A percentile compares a stretch with the other conserved stretches of the same genome.
phyloP scores from a whole-genome alignment of 2,329 filamentous ascomycete genomes.

The Rhynchosporium agropyri region DNA sequence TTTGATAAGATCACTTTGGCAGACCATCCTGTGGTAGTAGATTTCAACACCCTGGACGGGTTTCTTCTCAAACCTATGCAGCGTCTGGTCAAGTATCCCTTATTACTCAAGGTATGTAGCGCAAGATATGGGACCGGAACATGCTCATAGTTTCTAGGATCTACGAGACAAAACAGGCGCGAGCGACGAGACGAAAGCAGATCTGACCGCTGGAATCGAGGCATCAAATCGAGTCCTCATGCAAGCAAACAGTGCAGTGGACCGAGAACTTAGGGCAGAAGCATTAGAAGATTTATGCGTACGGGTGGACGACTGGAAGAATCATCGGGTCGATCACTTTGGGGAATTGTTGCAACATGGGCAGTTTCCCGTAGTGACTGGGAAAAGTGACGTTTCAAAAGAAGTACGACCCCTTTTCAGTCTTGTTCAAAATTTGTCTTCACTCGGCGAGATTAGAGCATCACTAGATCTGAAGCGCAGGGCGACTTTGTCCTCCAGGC shows the following conservation, averaged over 20 bases:
- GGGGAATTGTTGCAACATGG: conserved; percentile 87
- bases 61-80: conserved; percentile 98
- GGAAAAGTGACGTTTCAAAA: conserved; percentile 86
- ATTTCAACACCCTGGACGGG: conserved; percentile 84
- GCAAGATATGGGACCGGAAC: conserved; percentile 8
- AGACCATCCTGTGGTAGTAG: conserved; percentile 78
- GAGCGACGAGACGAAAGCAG: conserved; percentile 68
- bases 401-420: conserved; percentile 51
- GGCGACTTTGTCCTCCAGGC: conserved; percentile 24
- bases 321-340: conserved; percentile 86
- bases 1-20: conserved; percentile 84
- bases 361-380: conserved; percentile 88
- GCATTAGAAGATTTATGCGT: conserved; percentile 79
- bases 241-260: conserved; percentile 88
- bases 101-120: conserved; percentile 74
- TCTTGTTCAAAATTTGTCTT: conserved; percentile 26
- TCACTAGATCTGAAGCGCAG: conserved; percentile 28
- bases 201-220: conserved; percentile 76
- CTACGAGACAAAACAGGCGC: conserved; percentile 80
- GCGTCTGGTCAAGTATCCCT: conserved; percentile 88
- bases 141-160: conserved; percentile 58
- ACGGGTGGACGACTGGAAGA: conserved; percentile 97
- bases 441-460: conserved; percentile 18
- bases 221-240: conserved; percentile 80
- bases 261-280: conserved; percentile 81